Base-by-base conservation (phyloP, 129 eudicot genomes). In the Arctium lappa region DNA sequence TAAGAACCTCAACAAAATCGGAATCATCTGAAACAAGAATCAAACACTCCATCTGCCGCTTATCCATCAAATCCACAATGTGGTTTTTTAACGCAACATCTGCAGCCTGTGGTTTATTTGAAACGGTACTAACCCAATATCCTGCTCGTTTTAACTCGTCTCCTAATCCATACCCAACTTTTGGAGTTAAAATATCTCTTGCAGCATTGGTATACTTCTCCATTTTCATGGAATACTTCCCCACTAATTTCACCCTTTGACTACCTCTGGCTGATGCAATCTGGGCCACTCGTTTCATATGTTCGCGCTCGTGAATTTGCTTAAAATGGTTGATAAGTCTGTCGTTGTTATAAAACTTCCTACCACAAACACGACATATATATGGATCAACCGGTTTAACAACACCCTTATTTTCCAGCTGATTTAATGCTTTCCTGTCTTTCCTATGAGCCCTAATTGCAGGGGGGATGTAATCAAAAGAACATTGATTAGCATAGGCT, bases 1-100 rank as follows among this genome's bases (percentile, higher is more conserved):
- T 80, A 48, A 95, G 66, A 65, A 95, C 86, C 82, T 77, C 92
- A 81, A 87, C 86, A 85, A 93, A 95, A 83, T 89, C 95, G 0
- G 90, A 83, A 86, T 95, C 99, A 83, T 91, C 97, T 0, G 97
- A 95, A 29, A 95, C 99, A 74, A 93, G 93, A 70, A 95, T 86
- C 85, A 95, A 63, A 83, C 93, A 90, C 34, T 85, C 91, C 33
- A 90, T 84, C 13, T 71, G 36, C 12, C 91, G 89, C 42, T 48
- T 82, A 72, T 93, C 97, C 90, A 95, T 92, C 88, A 91, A n/a
- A 88, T 91, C 97, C 83, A 90, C 92, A 87, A 95, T 87, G 40
- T 85, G 90, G 53, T 80, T 79, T 80, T 86, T 88, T 82, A 93
- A 83, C 0, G 91, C 94, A 34, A 83, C 37, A 73, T 89, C 95